Conservation (phyloP, 2,329 filamentous ascomycete genomes). For the Fusarium udum region DNA sequence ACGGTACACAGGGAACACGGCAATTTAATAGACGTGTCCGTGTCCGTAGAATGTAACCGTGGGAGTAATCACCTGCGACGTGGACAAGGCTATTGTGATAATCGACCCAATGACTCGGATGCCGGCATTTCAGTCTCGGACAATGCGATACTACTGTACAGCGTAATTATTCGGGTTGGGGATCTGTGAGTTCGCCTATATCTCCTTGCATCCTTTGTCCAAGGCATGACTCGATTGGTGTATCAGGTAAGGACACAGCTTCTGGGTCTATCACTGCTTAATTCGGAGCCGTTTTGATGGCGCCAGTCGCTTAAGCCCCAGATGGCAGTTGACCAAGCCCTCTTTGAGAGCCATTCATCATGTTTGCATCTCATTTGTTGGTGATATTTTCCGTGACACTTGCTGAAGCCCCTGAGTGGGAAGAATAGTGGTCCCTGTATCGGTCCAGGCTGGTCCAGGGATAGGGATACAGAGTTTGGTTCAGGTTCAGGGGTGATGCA, state of each 20-base stretch:
- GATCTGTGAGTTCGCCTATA: neutral
- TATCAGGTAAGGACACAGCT: neutral
- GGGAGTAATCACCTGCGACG: neutral
- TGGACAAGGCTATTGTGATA: neutral
- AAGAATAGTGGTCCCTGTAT: constrained; percentile 34
- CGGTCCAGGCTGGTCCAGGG: constrained; percentile 6
- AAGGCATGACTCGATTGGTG: neutral
- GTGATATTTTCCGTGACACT: constrained; percentile 29
- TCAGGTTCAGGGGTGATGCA: constrained; percentile 28
- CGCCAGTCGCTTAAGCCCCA: neutral
- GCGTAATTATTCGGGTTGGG: neutral
- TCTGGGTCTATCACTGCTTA: neutral
- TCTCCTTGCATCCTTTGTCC: neutral
- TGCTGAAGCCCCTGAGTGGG: constrained; percentile 18
- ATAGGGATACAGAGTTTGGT: constrained; percentile 9
- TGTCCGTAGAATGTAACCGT: constrained; percentile 5
- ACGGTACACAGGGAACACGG: constrained; percentile 1
- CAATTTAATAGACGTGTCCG: constrained; percentile 7
- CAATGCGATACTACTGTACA: neutral
- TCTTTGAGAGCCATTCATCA: neutral
- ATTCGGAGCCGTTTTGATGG: constrained; percentile 2
- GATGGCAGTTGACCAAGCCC: neutral
- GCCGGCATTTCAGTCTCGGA: neutral
- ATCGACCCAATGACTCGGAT: constrained; percentile 7
- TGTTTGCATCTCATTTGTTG: neutral